A percentile compares a stretch with the other conserved stretches of the same genome.
Conservation (phyloP, 441 rosid genomes). For the Breynia disticha region DNA sequence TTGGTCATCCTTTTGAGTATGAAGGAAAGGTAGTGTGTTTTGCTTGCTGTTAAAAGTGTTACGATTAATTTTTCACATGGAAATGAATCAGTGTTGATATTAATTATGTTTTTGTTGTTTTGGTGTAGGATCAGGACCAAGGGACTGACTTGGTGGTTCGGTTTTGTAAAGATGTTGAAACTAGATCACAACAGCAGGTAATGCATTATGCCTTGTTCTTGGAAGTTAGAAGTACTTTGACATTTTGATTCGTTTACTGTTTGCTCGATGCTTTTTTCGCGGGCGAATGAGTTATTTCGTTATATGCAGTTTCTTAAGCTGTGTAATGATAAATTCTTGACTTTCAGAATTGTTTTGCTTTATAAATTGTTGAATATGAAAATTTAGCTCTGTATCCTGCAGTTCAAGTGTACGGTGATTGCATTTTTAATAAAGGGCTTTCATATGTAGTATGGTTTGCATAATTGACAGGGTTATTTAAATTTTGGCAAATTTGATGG, state of each 20-base stretch:
- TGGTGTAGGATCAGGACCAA: conserved; percentile 32
- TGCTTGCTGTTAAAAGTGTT: background rate
- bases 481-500: conserved; percentile 65
- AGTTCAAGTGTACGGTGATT: no score
- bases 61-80: no score
- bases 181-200: conserved; percentile 68
- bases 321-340: no score
- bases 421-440: background rate
- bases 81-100: background rate
- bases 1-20: conserved; percentile 47
- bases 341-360: no score
- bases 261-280: conserved; percentile 1
- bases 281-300: conserved; percentile 5
- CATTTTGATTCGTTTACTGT: background rate
- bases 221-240: no score
- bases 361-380: no score
- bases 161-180: conserved; percentile 90
- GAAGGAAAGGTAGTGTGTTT: conserved; percentile 51
- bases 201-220: conserved; percentile 25
- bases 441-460: conserved; percentile 3
- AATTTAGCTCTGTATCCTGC: no score
- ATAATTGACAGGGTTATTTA: conserved; percentile 70
- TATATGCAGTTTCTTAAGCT: no score
- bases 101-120: conserved; percentile 6
- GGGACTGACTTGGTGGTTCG: conserved; percentile 52